phyloP scores from a whole-genome alignment of 441 rosid genomes.

The Croton setiger region DNA sequence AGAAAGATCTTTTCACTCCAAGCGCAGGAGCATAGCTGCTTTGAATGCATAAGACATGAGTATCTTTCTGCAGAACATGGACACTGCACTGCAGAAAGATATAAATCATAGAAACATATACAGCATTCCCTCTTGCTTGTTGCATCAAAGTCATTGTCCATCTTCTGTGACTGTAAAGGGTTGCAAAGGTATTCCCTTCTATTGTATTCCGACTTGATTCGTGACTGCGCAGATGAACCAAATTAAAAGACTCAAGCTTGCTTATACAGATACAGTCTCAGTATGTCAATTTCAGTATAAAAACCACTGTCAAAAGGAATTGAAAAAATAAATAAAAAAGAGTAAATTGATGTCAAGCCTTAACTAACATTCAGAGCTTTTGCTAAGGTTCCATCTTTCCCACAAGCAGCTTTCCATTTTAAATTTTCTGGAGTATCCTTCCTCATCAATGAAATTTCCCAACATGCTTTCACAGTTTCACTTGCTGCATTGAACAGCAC shows the following conservation, averaged over 20 bases:
- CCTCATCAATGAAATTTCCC: constrained; percentile 45
- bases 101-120: constrained; percentile 56
- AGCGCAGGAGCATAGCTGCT: constrained; percentile 66
- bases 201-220: constrained; percentile 44
- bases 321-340: not conserved
- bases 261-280: not conserved
- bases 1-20: constrained; percentile 49
- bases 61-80: constrained; percentile 51
- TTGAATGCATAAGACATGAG: constrained; percentile 57
- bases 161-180: constrained; percentile 35
- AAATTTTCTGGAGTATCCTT: constrained; percentile 38
- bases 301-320: not conserved
- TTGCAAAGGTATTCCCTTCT: constrained; percentile 44
- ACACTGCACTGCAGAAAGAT: constrained; percentile 66
- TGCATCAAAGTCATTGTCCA: constrained; percentile 44
- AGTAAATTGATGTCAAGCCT: not conserved
- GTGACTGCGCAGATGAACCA: constrained; percentile 38
- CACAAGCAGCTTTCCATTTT: constrained; percentile 57
- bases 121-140: constrained; percentile 53
- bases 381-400: constrained; percentile 54
- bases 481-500: constrained; percentile 59
- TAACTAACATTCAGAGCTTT: constrained; percentile 59
- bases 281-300: not conserved
- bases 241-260: constrained; percentile 4
- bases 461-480: constrained; percentile 61